Percentiles rank a stretch among this genome's conserved stretches.
phyloP scores from a whole-genome alignment of 805 yeast species.

The Cyberlindnera sargentensis region DNA sequence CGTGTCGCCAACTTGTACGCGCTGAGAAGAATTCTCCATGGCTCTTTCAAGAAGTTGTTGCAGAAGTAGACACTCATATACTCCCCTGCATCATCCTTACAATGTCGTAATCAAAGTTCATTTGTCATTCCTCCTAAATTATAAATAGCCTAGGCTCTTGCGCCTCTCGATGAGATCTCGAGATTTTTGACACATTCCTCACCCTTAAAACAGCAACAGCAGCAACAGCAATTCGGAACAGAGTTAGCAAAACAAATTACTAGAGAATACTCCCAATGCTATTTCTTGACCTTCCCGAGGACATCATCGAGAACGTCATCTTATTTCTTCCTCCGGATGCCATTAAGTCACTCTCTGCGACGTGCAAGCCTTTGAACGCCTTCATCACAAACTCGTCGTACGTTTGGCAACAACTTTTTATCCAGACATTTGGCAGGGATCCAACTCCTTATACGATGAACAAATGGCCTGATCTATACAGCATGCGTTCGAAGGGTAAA shows the following conservation, averaged over 20 bases:
- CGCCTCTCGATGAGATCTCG: neutral
- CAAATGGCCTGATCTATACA: constrained; percentile 46
- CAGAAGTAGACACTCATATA: neutral
- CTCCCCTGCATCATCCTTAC: too few relatives aligned
- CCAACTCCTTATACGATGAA: constrained; percentile 34
- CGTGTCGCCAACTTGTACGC: constrained; percentile 73
- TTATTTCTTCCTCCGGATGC: constrained; percentile 25
- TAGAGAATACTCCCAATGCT: neutral
- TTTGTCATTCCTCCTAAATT: neutral
- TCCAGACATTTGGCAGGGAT: constrained; percentile 37
- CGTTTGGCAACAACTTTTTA: constrained; percentile 40
- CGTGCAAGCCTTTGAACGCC: constrained; percentile 31
- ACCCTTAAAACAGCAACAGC: too few relatives aligned
- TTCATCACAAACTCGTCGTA: constrained; percentile 30
- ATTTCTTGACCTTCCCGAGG: constrained; percentile 18
- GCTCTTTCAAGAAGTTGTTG: constrained; percentile 19
- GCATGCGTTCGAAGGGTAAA: constrained; percentile 31
- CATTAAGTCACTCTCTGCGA: constrained; percentile 32
- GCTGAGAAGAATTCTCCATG: constrained; percentile 51
- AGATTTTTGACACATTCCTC: constrained; percentile 1
- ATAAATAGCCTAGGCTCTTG: neutral
- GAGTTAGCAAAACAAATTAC: neutral
- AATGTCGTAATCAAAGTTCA: too few relatives aligned
- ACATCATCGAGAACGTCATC: constrained; percentile 31
- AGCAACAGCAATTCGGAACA: neutral